Evolutionary conservation across 2,329 filamentous ascomycete species (phyloP).

Genomic region (Monilinia aucupariae): DNA sequence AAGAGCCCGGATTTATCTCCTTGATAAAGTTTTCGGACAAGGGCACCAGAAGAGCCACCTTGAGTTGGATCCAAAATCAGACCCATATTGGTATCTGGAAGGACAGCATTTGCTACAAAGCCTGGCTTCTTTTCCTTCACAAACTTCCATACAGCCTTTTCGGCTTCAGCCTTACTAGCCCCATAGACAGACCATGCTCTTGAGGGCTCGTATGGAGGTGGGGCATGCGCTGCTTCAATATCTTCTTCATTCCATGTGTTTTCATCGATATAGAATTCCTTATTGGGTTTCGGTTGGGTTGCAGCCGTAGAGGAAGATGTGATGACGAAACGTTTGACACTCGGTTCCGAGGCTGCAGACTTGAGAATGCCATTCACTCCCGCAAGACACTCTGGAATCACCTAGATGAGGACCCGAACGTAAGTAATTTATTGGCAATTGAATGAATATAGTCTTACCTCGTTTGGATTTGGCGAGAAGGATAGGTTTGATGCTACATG

Average conservation of each 20-base stretch:
- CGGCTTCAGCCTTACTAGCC: conserved; percentile 39
- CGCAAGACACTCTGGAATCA: conserved; percentile 35
- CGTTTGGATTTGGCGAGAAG: conserved; percentile 37
- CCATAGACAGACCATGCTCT: conserved; percentile 33
- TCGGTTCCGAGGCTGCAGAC: conserved; percentile 34
- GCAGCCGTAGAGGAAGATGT: conserved; percentile 35
- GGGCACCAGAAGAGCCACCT: conserved; percentile 24
- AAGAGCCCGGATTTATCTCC: conserved; percentile 17
- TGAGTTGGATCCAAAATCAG: conserved; percentile 19
- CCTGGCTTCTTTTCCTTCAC: conserved; percentile 33
- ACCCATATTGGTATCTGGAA: conserved; percentile 24
- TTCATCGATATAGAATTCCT: conserved; percentile 24
- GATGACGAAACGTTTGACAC: conserved; percentile 40
- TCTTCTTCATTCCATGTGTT: conserved; percentile 38
- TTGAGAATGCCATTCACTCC: conserved; percentile 35
- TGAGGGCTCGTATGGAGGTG: conserved; percentile 33
- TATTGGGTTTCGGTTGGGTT: conserved; percentile 24
- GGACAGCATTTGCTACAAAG: conserved; percentile 31
- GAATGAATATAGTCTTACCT: conserved; percentile 28
- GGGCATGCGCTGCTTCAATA: conserved; percentile 36
- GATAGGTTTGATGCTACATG: conserved; percentile 39
- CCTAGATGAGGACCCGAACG: background rate
- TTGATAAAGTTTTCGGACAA: conserved; percentile 26
- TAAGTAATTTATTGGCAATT: background rate
- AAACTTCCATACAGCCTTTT: conserved; percentile 40